Evolutionary conservation across 805 yeast genomes (phyloP), one percentile per base, ranked within the genome.

Genomic region (Saturnispora silvae): DNA sequence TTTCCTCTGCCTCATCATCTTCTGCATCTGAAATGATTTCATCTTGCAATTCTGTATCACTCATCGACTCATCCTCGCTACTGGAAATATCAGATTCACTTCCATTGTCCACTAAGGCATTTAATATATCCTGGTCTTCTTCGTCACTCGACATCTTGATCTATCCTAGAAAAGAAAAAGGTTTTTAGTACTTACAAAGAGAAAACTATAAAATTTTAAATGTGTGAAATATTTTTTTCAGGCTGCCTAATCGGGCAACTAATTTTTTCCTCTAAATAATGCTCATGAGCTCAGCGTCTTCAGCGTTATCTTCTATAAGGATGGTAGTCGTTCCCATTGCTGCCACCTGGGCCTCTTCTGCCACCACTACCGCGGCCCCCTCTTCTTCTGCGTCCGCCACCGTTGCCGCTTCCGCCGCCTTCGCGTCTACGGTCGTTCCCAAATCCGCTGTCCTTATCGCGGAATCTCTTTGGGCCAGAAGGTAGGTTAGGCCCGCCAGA

Each of bases 91-190:
- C 49, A 37, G 41, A 44, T n/a, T 36, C 34, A 14, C 22, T 14
- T 32, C 42, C 60, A 26, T 63, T 61, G 26, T 73, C 50, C 0
- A 77, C 79, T 38, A 81, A 65, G 36, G 72, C 65, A 14, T 71
- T 63, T 18, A 81, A 80, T 48, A 79, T 80, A 52, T 80, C 85
- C 48, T 61, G 66, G 3, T 64, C 75, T 50, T 61, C 68, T 5
- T 43, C 44, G 37, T 40, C 44, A 35, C 42, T 40, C 3, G 43
- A 36, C 44, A 38, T 40, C 20, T 16, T 28, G 18, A 6, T 15
- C 26, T 14, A n/a, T 19, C 30, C 25, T 24, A 6, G 4, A 18
- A 29, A 29, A n/a, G 8, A 13, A 29, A 29, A 18, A 29, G 23
- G 11, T 18, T 29, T 29, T 36, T 20, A 29, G 17, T n/a, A 23